Evolutionary conservation across 495 filamentous ascomycete genomes (phyloP).

Genomic region (Aspergillus wentii): DNA sequence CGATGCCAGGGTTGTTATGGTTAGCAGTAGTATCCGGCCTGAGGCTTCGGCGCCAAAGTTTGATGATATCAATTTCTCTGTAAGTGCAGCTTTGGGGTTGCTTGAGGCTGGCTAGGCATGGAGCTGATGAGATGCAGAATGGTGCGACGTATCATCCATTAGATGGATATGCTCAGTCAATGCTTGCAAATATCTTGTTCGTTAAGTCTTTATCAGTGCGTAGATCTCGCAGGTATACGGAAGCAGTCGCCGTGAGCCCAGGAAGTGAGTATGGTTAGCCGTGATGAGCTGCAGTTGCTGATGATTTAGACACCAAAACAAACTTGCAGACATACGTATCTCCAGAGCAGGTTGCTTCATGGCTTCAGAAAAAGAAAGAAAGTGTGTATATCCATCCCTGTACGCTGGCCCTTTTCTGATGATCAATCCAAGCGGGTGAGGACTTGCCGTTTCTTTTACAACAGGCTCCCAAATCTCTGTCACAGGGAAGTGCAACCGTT

Average conservation of each 20-base stretch:
- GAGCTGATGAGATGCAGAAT: constrained; percentile 7
- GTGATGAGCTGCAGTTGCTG: too few relatives aligned
- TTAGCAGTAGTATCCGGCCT: constrained; percentile 15
- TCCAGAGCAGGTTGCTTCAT: constrained; percentile 14
- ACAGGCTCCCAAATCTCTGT: constrained; percentile 16
- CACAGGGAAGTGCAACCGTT: constrained; percentile 15
- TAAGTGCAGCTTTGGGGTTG: constrained; percentile 4
- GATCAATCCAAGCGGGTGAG: constrained; percentile 10
- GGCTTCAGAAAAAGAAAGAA: constrained; percentile 19
- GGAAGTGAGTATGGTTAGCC: constrained; percentile 15
- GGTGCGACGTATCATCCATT: constrained; percentile 17
- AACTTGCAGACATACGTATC: constrained; percentile 14
- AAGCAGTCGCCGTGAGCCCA: constrained; percentile 18
- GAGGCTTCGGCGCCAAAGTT: constrained; percentile 15
- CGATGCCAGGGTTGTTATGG: constrained; percentile 11
- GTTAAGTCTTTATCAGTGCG: constrained; percentile 14
- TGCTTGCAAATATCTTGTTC: constrained; percentile 23
- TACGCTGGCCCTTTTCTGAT: neutral
- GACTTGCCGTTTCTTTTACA: constrained; percentile 16
- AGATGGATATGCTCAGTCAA: constrained; percentile 21
- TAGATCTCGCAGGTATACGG: constrained; percentile 3
- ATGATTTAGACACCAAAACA: constrained; percentile 18
- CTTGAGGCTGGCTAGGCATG: neutral
- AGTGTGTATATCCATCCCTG: constrained; percentile 7
- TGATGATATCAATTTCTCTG: constrained; percentile 17